phyloP scores from a whole-genome alignment of 805 yeast species.

The Lachancea sp. region DNA sequence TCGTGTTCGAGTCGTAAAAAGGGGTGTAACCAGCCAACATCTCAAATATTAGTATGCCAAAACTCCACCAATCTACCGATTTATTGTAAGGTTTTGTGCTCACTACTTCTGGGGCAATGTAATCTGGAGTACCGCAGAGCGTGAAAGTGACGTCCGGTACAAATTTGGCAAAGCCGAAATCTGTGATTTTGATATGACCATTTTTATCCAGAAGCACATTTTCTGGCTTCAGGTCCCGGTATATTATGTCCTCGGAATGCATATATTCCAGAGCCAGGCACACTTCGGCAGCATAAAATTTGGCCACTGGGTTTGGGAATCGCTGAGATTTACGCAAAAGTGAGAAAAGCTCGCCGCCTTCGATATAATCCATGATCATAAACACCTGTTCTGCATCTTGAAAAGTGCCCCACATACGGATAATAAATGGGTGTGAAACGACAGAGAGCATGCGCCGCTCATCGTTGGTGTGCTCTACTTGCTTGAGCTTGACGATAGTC shows the following conservation, averaged over 20 bases:
- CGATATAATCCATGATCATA: constrained; percentile 95
- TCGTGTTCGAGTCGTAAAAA: constrained; percentile 85
- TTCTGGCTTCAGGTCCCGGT: constrained; percentile 90
- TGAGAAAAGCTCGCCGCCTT: constrained; percentile 91
- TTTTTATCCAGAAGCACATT: constrained; percentile 80
- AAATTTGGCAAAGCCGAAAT: constrained; percentile 92
- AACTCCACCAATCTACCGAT: constrained; percentile 97
- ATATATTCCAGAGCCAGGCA: constrained; percentile 76
- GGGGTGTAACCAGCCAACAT: constrained; percentile 96
- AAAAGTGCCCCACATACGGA: constrained; percentile 95
- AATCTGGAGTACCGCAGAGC: constrained; percentile 92
- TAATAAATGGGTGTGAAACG: constrained; percentile 85
- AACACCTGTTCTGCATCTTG: constrained; percentile 80
- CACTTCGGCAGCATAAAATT: constrained; percentile 93
- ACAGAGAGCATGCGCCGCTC: constrained; percentile 83
- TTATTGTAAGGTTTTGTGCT: constrained; percentile 91
- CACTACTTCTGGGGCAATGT: constrained; percentile 93
- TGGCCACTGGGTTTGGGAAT: constrained; percentile 93
- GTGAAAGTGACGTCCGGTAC: constrained; percentile 91
- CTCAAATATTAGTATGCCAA: constrained; percentile 85
- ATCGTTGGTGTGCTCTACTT: constrained; percentile 93
- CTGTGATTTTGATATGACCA: constrained; percentile 89
- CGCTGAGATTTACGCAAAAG: constrained; percentile 80
- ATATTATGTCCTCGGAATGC: constrained; percentile 78
- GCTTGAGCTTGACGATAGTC: constrained; percentile 87